A percentile compares a stretch with the other conserved stretches of the same genome.
Conservation (phyloP, 306 rosid species). For the Ammopiptanthus mongolicus region DNA sequence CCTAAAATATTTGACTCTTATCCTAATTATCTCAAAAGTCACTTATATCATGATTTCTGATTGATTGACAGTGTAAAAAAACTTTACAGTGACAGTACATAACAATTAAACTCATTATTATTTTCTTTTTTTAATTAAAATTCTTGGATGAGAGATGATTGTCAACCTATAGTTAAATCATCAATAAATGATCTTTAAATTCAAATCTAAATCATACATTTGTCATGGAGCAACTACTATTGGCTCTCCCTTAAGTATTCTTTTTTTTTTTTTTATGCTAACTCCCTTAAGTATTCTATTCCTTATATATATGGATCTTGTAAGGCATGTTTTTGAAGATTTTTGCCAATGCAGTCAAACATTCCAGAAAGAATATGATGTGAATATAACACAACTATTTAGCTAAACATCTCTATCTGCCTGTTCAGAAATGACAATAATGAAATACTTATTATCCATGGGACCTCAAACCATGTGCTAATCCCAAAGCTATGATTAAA, state of each 20-base stretch:
- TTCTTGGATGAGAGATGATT: neutral
- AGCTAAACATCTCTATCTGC: neutral
- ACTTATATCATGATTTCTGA: no score
- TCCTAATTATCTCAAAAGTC: no score
- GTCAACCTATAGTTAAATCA: no score
- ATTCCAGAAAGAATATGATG: slow-evolving; percentile 16
- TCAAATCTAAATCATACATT: no score
- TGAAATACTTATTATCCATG: neutral
- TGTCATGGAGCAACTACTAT: no score
- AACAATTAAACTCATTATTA: neutral
- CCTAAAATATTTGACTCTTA: no score
- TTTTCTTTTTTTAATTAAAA: no score
- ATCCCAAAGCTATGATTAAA: neutral
- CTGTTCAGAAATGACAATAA: neutral
- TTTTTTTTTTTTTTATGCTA: no score
- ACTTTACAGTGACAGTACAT: no score
- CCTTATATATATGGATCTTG: neutral
- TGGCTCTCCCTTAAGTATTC: neutral
- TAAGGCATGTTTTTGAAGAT: neutral
- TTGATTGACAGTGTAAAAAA: no score
- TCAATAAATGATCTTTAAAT: no score
- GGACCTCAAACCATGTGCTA: slow-evolving; percentile 18
- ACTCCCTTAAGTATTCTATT: neutral
- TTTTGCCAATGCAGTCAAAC: slow-evolving; percentile 17
- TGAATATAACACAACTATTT: neutral